phyloP scores from a whole-genome alignment of 805 yeast species.

The Vanderwaltozyma tropicalis region DNA sequence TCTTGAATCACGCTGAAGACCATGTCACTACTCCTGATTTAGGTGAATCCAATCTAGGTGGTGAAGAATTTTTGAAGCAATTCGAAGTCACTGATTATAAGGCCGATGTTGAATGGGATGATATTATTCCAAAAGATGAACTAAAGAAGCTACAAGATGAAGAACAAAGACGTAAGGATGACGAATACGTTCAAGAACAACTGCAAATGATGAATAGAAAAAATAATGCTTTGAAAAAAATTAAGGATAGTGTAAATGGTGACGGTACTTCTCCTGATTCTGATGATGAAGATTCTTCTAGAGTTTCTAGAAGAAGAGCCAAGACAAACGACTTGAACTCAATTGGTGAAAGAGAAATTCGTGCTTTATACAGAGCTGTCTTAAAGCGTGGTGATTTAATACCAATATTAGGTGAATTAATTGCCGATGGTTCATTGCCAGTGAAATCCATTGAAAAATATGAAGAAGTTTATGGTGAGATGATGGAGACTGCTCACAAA shows the following conservation, averaged over 20 bases:
- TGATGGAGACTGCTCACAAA: slow-evolving; percentile 50
- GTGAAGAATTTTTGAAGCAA: slow-evolving; percentile 93
- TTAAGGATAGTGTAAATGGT: slow-evolving; percentile 35
- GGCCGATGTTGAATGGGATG: slow-evolving; percentile 98
- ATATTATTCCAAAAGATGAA: slow-evolving; percentile 93
- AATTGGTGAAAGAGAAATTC: slow-evolving; percentile 74
- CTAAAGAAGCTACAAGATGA: slow-evolving; percentile 80
- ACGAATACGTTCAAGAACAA: slow-evolving; percentile 78
- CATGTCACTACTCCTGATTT: slow-evolving; percentile 92
- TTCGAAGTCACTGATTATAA: slow-evolving; percentile 97
- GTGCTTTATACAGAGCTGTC: slow-evolving; percentile 76
- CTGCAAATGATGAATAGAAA: slow-evolving; percentile 78
- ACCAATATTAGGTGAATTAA: slow-evolving; percentile 70
- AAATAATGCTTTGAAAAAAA: slow-evolving; percentile 58
- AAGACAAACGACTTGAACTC: slow-evolving; percentile 39
- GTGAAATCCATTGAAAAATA: slow-evolving; percentile 73
- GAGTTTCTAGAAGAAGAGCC: slow-evolving; percentile 30
- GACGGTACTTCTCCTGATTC: slow-evolving; percentile 33
- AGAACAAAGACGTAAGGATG: slow-evolving; percentile 79
- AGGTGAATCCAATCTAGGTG: slow-evolving; percentile 96
- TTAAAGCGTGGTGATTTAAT: slow-evolving; percentile 72
- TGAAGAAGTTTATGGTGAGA: slow-evolving; percentile 65
- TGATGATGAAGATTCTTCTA: slow-evolving; percentile 31
- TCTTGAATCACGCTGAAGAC: slow-evolving; percentile 92
- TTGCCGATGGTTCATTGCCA: slow-evolving; percentile 81